These are phyloP conservation scores for Pseudophaeomoniella oleicola DNA, from an alignment of 2,329 filamentous ascomycete species.

Conservation along the genomic window DNA sequence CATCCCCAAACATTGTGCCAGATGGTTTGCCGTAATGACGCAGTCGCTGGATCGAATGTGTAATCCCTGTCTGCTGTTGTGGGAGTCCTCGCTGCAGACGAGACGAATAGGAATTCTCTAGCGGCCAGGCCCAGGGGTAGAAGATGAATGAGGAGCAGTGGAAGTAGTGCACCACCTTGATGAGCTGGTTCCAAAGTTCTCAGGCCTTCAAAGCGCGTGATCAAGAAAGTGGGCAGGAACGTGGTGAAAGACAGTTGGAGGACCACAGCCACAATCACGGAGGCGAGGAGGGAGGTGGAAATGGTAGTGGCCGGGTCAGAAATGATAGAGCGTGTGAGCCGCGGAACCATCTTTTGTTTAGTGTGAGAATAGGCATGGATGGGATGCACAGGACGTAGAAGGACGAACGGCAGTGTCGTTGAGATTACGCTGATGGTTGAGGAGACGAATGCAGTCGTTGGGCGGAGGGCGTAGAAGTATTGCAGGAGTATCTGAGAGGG, in stretches of 20 bases:
- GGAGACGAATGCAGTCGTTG: constrained; percentile 44
- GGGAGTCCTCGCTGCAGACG: constrained; percentile 33
- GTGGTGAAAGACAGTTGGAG: constrained; percentile 55
- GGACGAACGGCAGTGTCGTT: constrained; percentile 56
- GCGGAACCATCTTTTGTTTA: constrained; percentile 26
- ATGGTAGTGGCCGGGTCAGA: constrained; percentile 46
- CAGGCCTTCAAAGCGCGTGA: constrained; percentile 60
- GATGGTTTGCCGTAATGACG: constrained; percentile 55
- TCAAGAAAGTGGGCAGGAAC: constrained; percentile 57
- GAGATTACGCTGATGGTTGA: constrained; percentile 55
- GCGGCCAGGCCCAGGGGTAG: constrained; percentile 58
- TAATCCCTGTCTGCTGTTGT: constrained; percentile 29
- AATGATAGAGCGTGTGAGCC: constrained; percentile 47
- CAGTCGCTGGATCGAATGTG: constrained; percentile 49
- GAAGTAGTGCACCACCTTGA: constrained; percentile 39
- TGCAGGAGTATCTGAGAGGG: constrained; percentile 63
- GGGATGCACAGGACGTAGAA: constrained; percentile 54
- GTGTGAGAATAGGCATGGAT: constrained; percentile 43
- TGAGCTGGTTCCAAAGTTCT: constrained; percentile 55
- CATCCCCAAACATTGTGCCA: constrained; percentile 45
- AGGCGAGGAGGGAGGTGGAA: constrained; percentile 53
- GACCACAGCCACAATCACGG: constrained; percentile 59
- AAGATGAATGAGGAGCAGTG: constrained; percentile 34
- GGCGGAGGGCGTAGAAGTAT: constrained; percentile 61
- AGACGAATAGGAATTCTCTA: constrained; percentile 59